A percentile compares a stretch with the other conserved stretches of the same genome.
Conservation (phyloP, 371 early-diverging fungal genomes). For the Dichotomocladium elegans region DNA sequence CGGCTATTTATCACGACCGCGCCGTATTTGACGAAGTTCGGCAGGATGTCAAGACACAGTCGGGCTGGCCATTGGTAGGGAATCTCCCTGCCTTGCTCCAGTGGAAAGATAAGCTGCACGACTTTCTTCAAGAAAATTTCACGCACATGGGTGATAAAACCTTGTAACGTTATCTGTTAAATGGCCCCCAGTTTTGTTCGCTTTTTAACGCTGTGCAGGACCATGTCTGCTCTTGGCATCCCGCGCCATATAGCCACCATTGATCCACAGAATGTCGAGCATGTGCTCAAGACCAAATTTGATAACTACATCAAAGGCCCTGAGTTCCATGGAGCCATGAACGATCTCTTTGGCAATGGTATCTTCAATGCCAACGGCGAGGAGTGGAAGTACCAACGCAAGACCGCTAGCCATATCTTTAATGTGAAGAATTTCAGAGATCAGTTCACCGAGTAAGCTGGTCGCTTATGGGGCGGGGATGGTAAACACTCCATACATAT, state of each 20-base stretch:
- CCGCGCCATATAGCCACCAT: slow-evolving; percentile 29
- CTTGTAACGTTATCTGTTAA: slow-evolving; percentile 21
- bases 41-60: slow-evolving; percentile 11
- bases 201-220: slow-evolving; percentile 12
- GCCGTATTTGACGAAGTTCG: slow-evolving; percentile 22
- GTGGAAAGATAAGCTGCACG: slow-evolving; percentile 19
- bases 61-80: slow-evolving; percentile 26
- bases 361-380: slow-evolving; percentile 73
- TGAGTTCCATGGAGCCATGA: slow-evolving; percentile 21
- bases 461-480: background rate
- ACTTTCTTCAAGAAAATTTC: slow-evolving; percentile 16
- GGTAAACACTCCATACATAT: background rate
- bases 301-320: slow-evolving; percentile 58
- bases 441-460: slow-evolving; percentile 45
- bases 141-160: slow-evolving; percentile 13
- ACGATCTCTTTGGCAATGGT: slow-evolving; percentile 64
- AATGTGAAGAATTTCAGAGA: slow-evolving; percentile 71
- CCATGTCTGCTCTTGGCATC: slow-evolving; percentile 23
- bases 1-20: slow-evolving; percentile 23
- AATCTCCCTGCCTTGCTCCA: slow-evolving; percentile 13
- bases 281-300: slow-evolving; percentile 46
- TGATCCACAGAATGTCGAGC: slow-evolving; percentile 40
- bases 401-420: slow-evolving; percentile 67
- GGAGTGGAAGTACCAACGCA: slow-evolving; percentile 64
- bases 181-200: no score